Evolutionary conservation across 768 basidiomycete species (phyloP).

Genomic region (Mycena vulgaris): DNA sequence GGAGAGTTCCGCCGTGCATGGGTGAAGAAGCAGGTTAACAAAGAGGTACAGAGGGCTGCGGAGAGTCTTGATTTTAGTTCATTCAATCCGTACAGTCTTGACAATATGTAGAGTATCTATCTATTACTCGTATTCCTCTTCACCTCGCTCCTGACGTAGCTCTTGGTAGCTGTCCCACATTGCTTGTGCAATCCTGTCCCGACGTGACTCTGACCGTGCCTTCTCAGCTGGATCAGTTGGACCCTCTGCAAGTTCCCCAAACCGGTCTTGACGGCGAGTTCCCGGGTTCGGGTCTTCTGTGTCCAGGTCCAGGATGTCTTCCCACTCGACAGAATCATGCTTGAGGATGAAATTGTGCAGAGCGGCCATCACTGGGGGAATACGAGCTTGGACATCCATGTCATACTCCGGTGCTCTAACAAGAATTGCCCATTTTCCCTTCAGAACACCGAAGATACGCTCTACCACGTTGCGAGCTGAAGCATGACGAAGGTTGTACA

Average conservation of each 20-base stretch:
- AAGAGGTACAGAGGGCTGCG: background rate
- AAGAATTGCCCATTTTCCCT: conserved; percentile 41
- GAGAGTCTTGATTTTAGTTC: background rate
- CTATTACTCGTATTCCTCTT: background rate
- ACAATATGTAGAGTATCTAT: background rate
- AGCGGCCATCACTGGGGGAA: conserved; percentile 44
- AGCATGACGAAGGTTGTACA: conserved; percentile 56
- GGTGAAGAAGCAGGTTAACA: background rate
- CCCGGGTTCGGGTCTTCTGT: conserved; percentile 31
- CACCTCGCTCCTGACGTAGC: background rate
- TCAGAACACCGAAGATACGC: too few relatives aligned
- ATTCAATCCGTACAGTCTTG: background rate
- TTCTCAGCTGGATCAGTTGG: conserved; percentile 21
- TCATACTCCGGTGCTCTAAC: conserved; percentile 39
- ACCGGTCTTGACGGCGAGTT: background rate
- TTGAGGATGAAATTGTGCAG: conserved; percentile 52
- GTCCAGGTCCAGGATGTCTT: conserved; percentile 42
- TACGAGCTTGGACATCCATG: conserved; percentile 45
- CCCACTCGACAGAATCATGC: conserved; percentile 42
- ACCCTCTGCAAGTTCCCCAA: conserved; percentile 19
- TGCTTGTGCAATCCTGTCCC: conserved; percentile 46
- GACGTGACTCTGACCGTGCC: conserved; percentile 25
- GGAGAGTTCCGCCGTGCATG: background rate
- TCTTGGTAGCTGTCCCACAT: conserved; percentile 49
- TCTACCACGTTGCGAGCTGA: conserved; percentile 52